Conservation (phyloP, 2,329 filamentous ascomycete species). For the Metarhizium robertsii region DNA sequence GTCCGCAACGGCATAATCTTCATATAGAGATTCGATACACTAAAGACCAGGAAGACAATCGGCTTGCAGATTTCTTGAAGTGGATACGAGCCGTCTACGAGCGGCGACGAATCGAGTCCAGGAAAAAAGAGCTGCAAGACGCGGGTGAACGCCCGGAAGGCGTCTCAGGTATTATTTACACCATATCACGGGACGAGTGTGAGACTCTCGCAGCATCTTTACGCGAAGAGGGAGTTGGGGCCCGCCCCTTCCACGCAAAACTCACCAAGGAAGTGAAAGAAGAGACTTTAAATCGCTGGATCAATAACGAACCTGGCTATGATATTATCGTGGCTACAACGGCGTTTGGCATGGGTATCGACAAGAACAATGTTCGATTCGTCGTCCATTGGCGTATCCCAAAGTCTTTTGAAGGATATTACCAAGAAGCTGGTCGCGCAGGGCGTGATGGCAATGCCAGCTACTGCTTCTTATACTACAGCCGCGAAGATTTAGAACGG, state of each 20-base stretch:
- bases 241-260: slow-evolving; percentile 64
- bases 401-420: slow-evolving; percentile 91
- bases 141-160: slow-evolving; percentile 48
- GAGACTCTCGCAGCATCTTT: slow-evolving; percentile 60
- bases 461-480: slow-evolving; percentile 86
- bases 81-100: slow-evolving; percentile 70
- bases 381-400: slow-evolving; percentile 92
- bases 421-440: slow-evolving; percentile 88
- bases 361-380: slow-evolving; percentile 90
- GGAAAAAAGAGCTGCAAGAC: slow-evolving; percentile 48
- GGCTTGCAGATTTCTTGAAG: slow-evolving; percentile 61
- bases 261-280: slow-evolving; percentile 60
- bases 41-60: slow-evolving; percentile 61
- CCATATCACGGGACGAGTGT: slow-evolving; percentile 64
- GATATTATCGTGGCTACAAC: slow-evolving; percentile 93
- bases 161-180: slow-evolving; percentile 73
- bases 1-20: slow-evolving; percentile 73
- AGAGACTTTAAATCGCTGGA: slow-evolving; percentile 62
- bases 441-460: slow-evolving; percentile 83
- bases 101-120: slow-evolving; percentile 51
- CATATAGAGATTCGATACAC: slow-evolving; percentile 87
- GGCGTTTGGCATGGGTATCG: slow-evolving; percentile 96
- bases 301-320: slow-evolving; percentile 64
- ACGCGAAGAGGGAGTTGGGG: slow-evolving; percentile 59
- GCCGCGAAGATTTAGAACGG: slow-evolving; percentile 73